Evolutionary conservation across 1,139 yeast species (phyloP), one percentile per base, ranked within the genome.

Genomic region (Magnusiomyces suaveolens): DNA sequence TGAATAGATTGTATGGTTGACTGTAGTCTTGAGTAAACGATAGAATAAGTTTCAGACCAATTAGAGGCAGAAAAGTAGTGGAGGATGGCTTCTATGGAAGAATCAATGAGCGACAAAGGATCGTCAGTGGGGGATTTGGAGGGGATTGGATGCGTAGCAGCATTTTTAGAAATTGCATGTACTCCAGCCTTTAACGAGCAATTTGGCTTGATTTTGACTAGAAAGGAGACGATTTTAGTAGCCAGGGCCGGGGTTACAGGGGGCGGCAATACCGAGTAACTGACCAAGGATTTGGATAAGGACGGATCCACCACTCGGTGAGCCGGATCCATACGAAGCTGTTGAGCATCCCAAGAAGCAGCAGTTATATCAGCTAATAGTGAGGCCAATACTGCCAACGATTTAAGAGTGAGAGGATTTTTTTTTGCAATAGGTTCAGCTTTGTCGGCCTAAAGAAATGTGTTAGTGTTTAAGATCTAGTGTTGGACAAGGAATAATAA

Each of bases 41-140:
- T 52, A 1, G 56, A 50, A 49, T 65, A 66, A 1, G 60, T 60
- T 38, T 77, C 79, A 0, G 59, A 60, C 43, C 85, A 81, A 63
- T 83, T 81, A 1, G 85, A 71, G 1, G 82, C 77, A 1, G 83
- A 77, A 18, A 82, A 62, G 62, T 72, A 82, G 51, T 79, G 72
- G 41, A 81, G 64, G 2, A 78, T 65, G 2, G 72, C 61, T 63
- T 76, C 76, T 64, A 80, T 65, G 66, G 74, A 72, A 16, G 63
- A 60, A 62, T 81, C 84, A 47, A 80, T 77, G 44, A 75, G 75
- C 48, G 66, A 67, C 52, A 70, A 44, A 14, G 18, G 4, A 10
- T 36, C 41, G 4, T 36, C 18, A 4, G 41, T 3, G 16, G 41
- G 41, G 3, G 41, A 36, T 4, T 36, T 18, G 4, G 41, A 8